Evolutionary conservation across 2,329 filamentous ascomycete species (phyloP).

Genomic region (Exophiala xenobiotica): DNA sequence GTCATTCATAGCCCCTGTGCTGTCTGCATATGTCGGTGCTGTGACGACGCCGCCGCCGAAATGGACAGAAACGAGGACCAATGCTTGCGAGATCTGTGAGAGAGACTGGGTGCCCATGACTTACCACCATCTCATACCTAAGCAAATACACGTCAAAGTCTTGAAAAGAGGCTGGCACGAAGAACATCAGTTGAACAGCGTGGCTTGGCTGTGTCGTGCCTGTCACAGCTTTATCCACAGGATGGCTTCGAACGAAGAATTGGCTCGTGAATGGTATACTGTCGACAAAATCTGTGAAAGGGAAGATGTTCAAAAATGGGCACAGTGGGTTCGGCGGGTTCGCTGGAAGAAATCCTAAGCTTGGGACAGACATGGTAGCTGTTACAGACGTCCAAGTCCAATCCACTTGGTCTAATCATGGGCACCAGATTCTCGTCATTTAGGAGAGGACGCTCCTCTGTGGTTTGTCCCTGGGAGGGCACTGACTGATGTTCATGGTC

Average conservation of each 20-base stretch:
- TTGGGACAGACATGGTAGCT: not conserved
- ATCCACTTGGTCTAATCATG: no score
- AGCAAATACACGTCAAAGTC: constrained; percentile 71
- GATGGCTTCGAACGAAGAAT: constrained; percentile 71
- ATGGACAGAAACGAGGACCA: constrained; percentile 57
- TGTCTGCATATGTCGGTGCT: constrained; percentile 62
- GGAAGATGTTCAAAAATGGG: constrained; percentile 71
- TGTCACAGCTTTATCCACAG: constrained; percentile 82
- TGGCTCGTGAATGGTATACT: constrained; percentile 71
- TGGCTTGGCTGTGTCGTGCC: constrained; percentile 81
- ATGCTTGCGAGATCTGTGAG: constrained; percentile 72
- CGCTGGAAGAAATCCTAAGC: constrained; percentile 66
- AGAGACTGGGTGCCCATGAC: constrained; percentile 73
- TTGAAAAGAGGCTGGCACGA: constrained; percentile 77
- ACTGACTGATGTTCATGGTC: no score
- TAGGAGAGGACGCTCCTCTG: no score
- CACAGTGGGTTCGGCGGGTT: constrained; percentile 68
- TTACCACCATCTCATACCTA: constrained; percentile 86
- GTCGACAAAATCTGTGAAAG: constrained; percentile 68
- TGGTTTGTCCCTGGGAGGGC: no score
- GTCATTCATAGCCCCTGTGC: constrained; percentile 61
- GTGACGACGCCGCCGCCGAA: constrained; percentile 63
- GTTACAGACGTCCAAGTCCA: no score
- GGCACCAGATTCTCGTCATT: no score
- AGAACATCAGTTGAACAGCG: constrained; percentile 71